Evolutionary conservation across 805 yeast genomes (phyloP), one percentile per base, ranked within the genome.

Genomic region (Blastobotrys attinorum): DNA sequence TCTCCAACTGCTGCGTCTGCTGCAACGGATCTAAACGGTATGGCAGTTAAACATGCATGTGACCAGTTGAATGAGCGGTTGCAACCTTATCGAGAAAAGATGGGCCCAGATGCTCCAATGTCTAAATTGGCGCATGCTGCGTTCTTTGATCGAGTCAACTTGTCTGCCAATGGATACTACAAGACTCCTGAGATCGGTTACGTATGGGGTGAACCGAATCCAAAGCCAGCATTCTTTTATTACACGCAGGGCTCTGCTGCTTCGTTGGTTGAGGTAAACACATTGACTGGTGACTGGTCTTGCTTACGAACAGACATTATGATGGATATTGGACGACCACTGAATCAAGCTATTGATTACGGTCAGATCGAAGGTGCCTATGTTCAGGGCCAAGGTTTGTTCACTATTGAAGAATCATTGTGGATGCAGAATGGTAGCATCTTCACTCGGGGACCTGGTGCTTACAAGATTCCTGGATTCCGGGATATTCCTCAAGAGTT

Each of bases 321-420:
- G 56, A 69, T 71, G 74, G 75, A 71, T 54, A 64, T 69, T 43
- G 75, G 75, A 17, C 65, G 73, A 22, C 68, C 75, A 7, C 56
- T 71, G 41, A 71, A 71, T 50, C 68, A 69, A 47, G 75, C 75
- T 13, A 70, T 71, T 42, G 74, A 70, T 45, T 70, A 69, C 51
- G 75, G 75, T 5, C 76, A 71, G 55, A 71, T 71, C 31, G 75
- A 71, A 50, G 75, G 76, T 31, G 76, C 75, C 0, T 71, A 65
- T 47, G 62, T 71, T 10, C 76, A 71, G 54, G 76, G 75, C 20
- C 70, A 70, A 59, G 76, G 76, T 3, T 60, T 71, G 22, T 71
- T 66, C 49, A 71, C 75, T 1, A 65, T 71, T 52, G 75, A 71
- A 46, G 74, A 71, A 50, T 66, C 72, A 1, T 50, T 71, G 37